Evolutionary conservation across 768 basidiomycete species (phyloP), one percentile per base, ranked within the genome.

Genomic region (Kwoniella europaea): DNA sequence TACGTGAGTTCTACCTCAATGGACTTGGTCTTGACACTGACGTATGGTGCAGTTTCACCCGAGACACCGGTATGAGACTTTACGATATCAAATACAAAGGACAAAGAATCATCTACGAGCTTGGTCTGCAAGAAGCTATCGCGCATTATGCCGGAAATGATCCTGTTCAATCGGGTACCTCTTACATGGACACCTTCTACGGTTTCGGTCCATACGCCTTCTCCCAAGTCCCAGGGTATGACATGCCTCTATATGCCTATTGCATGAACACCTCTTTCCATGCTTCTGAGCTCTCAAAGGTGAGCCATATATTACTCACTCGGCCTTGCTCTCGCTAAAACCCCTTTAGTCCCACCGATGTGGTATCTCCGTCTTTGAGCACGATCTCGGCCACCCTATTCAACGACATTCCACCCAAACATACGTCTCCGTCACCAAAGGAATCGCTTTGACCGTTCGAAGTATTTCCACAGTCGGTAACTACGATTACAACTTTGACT

Each of bases 41-140:
- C 54, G 20, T 5, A 18, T 89, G 88, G 89, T 57, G 2, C 62
- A 72, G 63, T 50, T 65, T 44, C 68, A 71, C 73, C 24, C 65
- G 72, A 20, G 69, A 71, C 50, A 79, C 76, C 35, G 67, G 72
- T 27, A 68, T 69, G 66, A 52, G 68, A 29, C 80, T 90, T 20
- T 90, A 88, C 87, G 87, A 90, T 75, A 85, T 90, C 53, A 84
- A 86, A 4, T 88, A 90, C 84, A 83, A 85, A 55, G 86, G 86
- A 10, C 88, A 89, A 75, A 79, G 89, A 41, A 87, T 90, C 52
- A 85, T 90, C 44, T 90, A 90, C 71, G 87, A 89, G 83, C 86
- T 89, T 10, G 83, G 85, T 2, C 88, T 89, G 10, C 89, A 90
- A 76, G 89, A 90, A 74, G 89, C 88, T 1, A 79, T 78, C 52